Evolutionary conservation across 768 basidiomycete species (phyloP).

Genomic region (Termitomyces sp.): DNA sequence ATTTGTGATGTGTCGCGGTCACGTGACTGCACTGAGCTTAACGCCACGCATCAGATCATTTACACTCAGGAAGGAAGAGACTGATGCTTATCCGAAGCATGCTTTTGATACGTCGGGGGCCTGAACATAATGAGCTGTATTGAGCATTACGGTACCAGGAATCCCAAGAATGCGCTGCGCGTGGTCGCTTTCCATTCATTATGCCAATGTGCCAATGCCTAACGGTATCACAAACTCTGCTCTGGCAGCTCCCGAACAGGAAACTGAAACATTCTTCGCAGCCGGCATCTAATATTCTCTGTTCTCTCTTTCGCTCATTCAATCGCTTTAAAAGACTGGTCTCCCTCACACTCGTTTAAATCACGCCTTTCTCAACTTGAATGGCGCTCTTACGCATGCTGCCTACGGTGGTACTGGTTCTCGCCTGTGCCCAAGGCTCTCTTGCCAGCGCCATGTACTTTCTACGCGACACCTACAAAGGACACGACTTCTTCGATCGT

Average conservation of each 20-base stretch:
- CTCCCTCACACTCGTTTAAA: slow-evolving; percentile 1
- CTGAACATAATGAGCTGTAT: too few species aligned
- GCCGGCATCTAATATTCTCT: not conserved
- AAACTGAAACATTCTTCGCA: not conserved
- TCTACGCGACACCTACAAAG: slow-evolving; percentile 10
- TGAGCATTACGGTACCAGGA: too few species aligned
- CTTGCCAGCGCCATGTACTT: slow-evolving; percentile 1
- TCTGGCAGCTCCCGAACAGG: not conserved
- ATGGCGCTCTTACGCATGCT: slow-evolving; percentile 1
- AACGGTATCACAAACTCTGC: too few species aligned
- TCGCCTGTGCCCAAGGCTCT: not conserved
- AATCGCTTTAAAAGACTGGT: not conserved
- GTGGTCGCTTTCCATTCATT: not conserved
- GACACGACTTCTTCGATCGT: slow-evolving; percentile 32
- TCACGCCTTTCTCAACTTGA: slow-evolving; percentile 1
- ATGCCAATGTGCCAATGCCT: not conserved
- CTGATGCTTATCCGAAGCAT: not conserved
- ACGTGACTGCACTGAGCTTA: not conserved
- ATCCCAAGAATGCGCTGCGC: not conserved
- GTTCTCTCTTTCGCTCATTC: not conserved
- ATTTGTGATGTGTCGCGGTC: not conserved
- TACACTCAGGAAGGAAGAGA: not conserved
- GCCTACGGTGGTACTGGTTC: slow-evolving; percentile 1
- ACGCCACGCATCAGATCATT: not conserved
- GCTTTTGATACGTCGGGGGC: not conserved